A percentile compares a stretch with the other conserved stretches of the same genome.
Conservation (phyloP, 495 filamentous ascomycete species). For the Trichocladium antarcticum region DNA sequence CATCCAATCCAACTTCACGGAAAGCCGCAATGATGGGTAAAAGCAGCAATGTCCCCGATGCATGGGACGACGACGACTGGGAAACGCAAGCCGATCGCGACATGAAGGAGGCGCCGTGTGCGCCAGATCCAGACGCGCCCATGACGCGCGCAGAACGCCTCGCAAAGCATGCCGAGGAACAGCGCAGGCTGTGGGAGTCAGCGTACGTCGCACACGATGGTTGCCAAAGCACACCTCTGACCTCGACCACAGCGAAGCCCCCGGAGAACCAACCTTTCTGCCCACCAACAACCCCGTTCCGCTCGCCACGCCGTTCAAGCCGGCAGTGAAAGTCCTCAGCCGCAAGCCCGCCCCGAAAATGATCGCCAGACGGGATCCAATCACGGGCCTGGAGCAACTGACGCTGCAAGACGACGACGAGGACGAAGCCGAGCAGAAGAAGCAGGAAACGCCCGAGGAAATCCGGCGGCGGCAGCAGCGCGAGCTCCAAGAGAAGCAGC, state of each 20-base stretch:
- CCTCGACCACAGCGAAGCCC: conserved; percentile 21
- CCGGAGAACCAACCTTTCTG: conserved; percentile 58
- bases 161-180: conserved; percentile 69
- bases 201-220: conserved; percentile 46
- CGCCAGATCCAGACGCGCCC: conserved; percentile 32
- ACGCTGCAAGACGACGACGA: conserved; percentile 51
- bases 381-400: conserved; percentile 45
- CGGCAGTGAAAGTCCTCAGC: conserved; percentile 68
- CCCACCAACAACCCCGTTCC: conserved; percentile 54
- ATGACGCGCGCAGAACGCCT: conserved; percentile 64
- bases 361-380: conserved; percentile 36
- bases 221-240: not conserved
- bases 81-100: conserved; percentile 56
- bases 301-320: conserved; percentile 71
- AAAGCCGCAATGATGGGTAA: conserved; percentile 38
- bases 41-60: conserved; percentile 50
- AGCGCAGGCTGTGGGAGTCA: conserved; percentile 77
- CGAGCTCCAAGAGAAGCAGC: conserved; percentile 78
- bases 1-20: too few species aligned
- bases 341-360: conserved; percentile 57
- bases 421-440: conserved; percentile 55
- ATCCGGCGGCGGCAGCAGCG: conserved; percentile 58
- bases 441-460: conserved; percentile 58
- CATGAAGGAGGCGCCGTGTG: conserved; percentile 34
- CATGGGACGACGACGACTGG: conserved; percentile 89